A percentile compares a stretch with the other conserved stretches of the same genome.
Conservation (phyloP, 2,329 filamentous ascomycete genomes). For the Peltaster fructicola region DNA sequence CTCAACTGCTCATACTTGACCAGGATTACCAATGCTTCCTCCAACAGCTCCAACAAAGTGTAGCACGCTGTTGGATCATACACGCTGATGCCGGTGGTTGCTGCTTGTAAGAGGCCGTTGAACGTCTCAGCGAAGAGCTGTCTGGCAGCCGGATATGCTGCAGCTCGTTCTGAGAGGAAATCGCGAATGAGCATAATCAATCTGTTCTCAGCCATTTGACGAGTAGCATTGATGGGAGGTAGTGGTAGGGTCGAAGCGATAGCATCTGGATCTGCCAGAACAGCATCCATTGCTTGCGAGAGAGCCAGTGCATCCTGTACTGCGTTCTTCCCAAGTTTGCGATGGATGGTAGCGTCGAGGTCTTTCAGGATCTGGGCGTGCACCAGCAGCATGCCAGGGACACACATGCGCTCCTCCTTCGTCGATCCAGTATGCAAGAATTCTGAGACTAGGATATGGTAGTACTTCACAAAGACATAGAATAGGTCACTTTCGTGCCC, state of each 20-base stretch:
- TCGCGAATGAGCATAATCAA: constrained; percentile 69
- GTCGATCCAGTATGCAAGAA: constrained; percentile 30
- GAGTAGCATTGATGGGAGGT: constrained; percentile 51
- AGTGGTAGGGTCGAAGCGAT: constrained; percentile 43
- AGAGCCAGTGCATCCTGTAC: constrained; percentile 23
- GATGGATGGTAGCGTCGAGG: constrained; percentile 69
- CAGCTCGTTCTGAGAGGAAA: constrained; percentile 47
- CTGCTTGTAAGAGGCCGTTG: constrained; percentile 52
- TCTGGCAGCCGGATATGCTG: constrained; percentile 36
- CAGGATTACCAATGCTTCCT: constrained; percentile 57
- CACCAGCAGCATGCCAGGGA: constrained; percentile 62
- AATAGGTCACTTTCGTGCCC: constrained; percentile 78
- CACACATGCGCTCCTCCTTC: constrained; percentile 40
- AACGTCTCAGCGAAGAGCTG: constrained; percentile 64
- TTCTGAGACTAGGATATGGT: constrained; percentile 60
- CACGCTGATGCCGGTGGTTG: constrained; percentile 56
- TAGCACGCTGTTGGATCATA: constrained; percentile 75
- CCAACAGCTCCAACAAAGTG: constrained; percentile 77
- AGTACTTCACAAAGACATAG: constrained; percentile 82
- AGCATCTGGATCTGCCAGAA: constrained; percentile 48
- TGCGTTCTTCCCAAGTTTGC: constrained; percentile 38
- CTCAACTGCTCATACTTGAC: constrained; percentile 39
- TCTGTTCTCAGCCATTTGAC: constrained; percentile 77
- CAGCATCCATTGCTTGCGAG: constrained; percentile 32
- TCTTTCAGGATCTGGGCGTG: constrained; percentile 67